Evolutionary conservation across 1,139 yeast species (phyloP).

Genomic region (Suhomyces terraborum): DNA sequence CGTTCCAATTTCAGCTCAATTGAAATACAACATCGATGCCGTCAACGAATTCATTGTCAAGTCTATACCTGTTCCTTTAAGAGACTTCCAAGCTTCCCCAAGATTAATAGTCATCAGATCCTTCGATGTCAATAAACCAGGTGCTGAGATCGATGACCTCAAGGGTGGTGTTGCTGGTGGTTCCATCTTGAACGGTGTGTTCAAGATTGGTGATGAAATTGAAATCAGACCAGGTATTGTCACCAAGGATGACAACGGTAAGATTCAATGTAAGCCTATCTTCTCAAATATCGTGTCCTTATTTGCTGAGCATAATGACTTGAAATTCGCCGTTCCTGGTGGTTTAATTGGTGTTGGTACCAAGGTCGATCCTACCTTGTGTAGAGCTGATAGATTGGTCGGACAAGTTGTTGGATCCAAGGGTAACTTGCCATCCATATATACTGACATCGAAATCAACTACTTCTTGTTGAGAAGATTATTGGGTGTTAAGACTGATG

Average conservation of each 20-base stretch:
- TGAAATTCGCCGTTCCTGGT: constrained; percentile 99
- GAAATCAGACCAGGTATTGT: constrained; percentile 99
- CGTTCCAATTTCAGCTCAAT: constrained; percentile 98
- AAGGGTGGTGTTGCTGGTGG: constrained; percentile 99
- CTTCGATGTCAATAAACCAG: constrained; percentile 98
- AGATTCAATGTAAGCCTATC: constrained; percentile 94
- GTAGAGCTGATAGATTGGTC: constrained; percentile 98
- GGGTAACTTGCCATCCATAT: constrained; percentile 93
- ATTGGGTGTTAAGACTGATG: constrained; percentile 98
- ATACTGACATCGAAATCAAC: constrained; percentile 96
- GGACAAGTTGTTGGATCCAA: constrained; percentile 99
- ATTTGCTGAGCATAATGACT: constrained; percentile 96
- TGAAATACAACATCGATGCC: constrained; percentile 97
- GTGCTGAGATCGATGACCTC: constrained; percentile 94
- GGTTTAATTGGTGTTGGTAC: constrained; percentile 99
- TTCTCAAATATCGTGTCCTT: constrained; percentile 91
- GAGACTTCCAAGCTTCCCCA: constrained; percentile 94
- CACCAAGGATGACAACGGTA: constrained; percentile 89
- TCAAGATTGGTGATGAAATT: constrained; percentile 95
- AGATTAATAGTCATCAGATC: constrained; percentile 97
- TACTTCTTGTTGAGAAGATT: constrained; percentile 95
- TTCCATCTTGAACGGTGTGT: constrained; percentile 93
- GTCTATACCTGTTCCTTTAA: constrained; percentile 92
- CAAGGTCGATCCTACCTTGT: constrained; percentile 95
- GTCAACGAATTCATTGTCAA: constrained; percentile 96